phyloP scores from a whole-genome alignment of 2,329 filamentous ascomycete species.

The Colletotrichum orbiculare region DNA sequence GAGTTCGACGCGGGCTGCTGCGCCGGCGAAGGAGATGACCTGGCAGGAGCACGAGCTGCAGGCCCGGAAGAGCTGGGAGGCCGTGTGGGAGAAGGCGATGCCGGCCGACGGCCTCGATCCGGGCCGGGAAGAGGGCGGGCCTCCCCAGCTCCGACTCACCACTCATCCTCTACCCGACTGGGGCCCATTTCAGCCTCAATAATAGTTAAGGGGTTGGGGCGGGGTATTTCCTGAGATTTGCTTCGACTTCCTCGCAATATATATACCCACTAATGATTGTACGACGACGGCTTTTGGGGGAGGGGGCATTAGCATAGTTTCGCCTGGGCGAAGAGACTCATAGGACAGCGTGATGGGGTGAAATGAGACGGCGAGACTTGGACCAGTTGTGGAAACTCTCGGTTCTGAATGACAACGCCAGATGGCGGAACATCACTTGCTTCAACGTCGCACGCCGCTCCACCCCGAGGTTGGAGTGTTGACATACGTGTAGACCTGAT shows the following conservation, averaged over 20 bases:
- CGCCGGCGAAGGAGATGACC: not conserved
- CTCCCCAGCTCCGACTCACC: constrained; percentile 3
- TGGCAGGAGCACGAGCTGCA: constrained; percentile 22
- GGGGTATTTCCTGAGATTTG: not conserved
- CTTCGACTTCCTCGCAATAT: not conserved
- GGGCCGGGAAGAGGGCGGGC: not conserved
- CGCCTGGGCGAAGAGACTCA: not conserved
- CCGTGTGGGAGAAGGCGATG: constrained; percentile 16
- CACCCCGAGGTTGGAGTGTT: too few relatives aligned
- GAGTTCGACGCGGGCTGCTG: not conserved
- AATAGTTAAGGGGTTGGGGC: not conserved
- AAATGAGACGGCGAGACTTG: too few relatives aligned
- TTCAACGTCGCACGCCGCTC: too few relatives aligned
- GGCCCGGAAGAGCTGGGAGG: constrained; percentile 25
- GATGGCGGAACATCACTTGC: too few relatives aligned
- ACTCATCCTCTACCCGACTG: constrained; percentile 8
- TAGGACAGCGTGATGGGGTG: not conserved
- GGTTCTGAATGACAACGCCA: too few relatives aligned
- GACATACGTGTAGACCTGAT: too few relatives aligned
- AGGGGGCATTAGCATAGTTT: not conserved
- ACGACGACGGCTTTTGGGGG: not conserved
- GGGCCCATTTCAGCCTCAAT: not conserved
- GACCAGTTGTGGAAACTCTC: too few relatives aligned
- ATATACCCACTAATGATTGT: constrained; percentile 17
- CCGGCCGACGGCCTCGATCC: not conserved